Conservation (phyloP, 169 alveolate genomes). For the Perkinsus marinus region DNA sequence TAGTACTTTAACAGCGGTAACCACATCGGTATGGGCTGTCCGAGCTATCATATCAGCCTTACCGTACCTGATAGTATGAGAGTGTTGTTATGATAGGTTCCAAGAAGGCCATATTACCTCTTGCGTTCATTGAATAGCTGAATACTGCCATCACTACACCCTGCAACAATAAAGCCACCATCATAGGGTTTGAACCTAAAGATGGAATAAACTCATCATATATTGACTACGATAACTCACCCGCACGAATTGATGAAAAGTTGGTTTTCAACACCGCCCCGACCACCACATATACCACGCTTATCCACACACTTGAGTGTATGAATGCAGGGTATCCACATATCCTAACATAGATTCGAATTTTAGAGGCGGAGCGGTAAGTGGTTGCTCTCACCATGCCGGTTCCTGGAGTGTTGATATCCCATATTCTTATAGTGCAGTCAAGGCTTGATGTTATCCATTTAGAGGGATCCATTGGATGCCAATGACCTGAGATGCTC, state of each 20-base stretch:
- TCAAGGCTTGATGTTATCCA: not conserved
- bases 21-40: not conserved
- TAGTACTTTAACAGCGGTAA: not conserved
- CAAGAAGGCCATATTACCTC: not conserved
- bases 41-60: not conserved
- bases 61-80: not conserved
- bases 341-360: not conserved
- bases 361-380: not conserved
- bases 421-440: not conserved
- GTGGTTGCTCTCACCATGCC: not conserved
- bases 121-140: not conserved
- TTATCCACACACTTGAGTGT: not conserved
- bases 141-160: not conserved
- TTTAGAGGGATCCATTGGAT: not conserved
- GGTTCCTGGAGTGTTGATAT: not conserved
- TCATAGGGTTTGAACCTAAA: not conserved
- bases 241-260: not conserved
- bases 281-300: not conserved
- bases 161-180: not conserved
- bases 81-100: not conserved
- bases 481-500: not conserved
- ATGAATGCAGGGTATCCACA: not conserved
- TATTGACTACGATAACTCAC: not conserved
- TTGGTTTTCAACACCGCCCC: not conserved
- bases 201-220: not conserved